Base-by-base conservation (phyloP, 177 flowering plant genomes). In the Telopea speciosissima region DNA sequence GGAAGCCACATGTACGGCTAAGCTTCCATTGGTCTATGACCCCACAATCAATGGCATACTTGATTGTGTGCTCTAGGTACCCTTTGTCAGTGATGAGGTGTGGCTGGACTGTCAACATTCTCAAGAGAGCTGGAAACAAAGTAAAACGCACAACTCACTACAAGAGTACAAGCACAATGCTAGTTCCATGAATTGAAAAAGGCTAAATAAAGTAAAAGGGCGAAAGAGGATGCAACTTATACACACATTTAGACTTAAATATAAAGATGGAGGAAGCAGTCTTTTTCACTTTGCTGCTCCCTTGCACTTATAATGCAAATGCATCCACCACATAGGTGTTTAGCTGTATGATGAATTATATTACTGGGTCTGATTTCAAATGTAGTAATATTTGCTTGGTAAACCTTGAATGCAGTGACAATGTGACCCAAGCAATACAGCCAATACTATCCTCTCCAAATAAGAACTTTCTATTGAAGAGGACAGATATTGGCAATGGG, bases 21-120 rank as follows among this genome's bases (percentile, higher is more conserved):
- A 78, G 85, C 28, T 77, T 28, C 97, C 99, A 92, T 69, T 92
- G 96, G 66, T 90, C 90, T 52, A 79, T 79, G 49, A 89, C 86
- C 8, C 97, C 97, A 75, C 92, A 88, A 75, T 83, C 78, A 26
- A 87, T 88, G 13, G 97, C 97, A 76, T 88, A 92, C 79, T 81
- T 82, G 67, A 91, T 79, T 26, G 89, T 59, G n/a, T 67, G 86
- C 62, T 85, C 89, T 65, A 95, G 75, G 82, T 90, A 88, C 22
- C 76, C 88, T 78, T 77, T 88, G 73, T 94, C 97, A 31, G 91
- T 88, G 1, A 83, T 81, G 36, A 81, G 87, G 76, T 90, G 79
- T 10, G 87, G 93, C 77, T 87, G 96, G 62, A 89, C 85, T 13
- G 88, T 72, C 70, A 94, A 72, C 95, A 85, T 90, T 79, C 92